These are phyloP conservation scores for Vitis rotundifolia DNA, from an alignment of 164 flowering plant species.

Conservation along the genomic window DNA sequence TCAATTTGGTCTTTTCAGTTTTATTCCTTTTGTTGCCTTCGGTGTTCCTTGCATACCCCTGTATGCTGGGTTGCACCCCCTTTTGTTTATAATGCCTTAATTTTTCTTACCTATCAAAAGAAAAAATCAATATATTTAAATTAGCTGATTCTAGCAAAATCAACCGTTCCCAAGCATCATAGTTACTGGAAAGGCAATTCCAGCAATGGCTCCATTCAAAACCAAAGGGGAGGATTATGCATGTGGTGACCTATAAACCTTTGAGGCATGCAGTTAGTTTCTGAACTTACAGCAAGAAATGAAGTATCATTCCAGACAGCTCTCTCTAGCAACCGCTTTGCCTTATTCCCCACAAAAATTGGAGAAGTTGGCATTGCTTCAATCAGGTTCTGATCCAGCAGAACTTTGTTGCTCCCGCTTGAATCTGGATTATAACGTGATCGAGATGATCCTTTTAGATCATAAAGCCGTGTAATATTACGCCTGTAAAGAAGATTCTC, in stretches of 20 bases:
- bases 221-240: background rate
- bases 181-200: background rate
- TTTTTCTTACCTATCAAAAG: background rate
- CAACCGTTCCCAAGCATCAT: background rate
- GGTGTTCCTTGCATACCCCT: too few relatives aligned
- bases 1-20: too few relatives aligned
- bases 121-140: background rate
- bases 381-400: conserved; percentile 48
- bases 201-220: background rate
- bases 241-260: background rate
- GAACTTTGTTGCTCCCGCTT: conserved; percentile 44
- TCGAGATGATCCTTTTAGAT: conserved; percentile 51
- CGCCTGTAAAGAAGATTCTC: conserved; percentile 49
- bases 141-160: background rate
- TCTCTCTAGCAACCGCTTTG: conserved; percentile 52
- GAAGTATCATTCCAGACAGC: conserved; percentile 69
- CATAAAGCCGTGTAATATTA: conserved; percentile 43
- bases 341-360: conserved; percentile 55
- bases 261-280: background rate
- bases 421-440: conserved; percentile 52
- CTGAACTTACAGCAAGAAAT: conserved; percentile 47
- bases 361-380: conserved; percentile 60
- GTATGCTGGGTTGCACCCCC: background rate
- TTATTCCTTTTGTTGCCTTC: too few relatives aligned
- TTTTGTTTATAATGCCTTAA: background rate